Evolutionary conservation across 2,329 filamentous ascomycete species (phyloP).

Genomic region (Raffaelea arxii): DNA sequence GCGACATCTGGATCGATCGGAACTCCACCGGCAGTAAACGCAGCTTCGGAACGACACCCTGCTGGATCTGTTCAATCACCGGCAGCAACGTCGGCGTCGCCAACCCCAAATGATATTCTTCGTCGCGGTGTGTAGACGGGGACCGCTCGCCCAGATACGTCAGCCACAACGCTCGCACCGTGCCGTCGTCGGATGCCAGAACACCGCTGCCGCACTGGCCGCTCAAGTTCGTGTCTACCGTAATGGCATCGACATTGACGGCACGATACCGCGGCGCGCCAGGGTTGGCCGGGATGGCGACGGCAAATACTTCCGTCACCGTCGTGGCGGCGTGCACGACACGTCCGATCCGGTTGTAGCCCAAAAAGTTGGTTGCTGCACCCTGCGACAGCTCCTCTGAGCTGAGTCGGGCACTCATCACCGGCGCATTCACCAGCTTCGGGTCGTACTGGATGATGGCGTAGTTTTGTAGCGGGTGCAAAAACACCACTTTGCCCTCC

Average conservation of each 20-base stretch:
- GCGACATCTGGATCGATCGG: slow-evolving; percentile 90
- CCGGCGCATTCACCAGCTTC: slow-evolving; percentile 82
- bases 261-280: slow-evolving; percentile 87
- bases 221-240: slow-evolving; percentile 86
- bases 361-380: slow-evolving; percentile 89
- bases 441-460: slow-evolving; percentile 93
- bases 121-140: slow-evolving; percentile 69
- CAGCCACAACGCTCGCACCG: slow-evolving; percentile 90
- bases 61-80: slow-evolving; percentile 77
- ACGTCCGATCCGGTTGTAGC: slow-evolving; percentile 92
- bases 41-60: slow-evolving; percentile 67
- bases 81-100: slow-evolving; percentile 81
- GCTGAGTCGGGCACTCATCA: slow-evolving; percentile 79
- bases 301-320: slow-evolving; percentile 94
- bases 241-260: slow-evolving; percentile 93
- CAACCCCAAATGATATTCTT: slow-evolving; percentile 92
- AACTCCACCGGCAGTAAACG: slow-evolving; percentile 92
- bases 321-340: slow-evolving; percentile 90
- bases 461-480: slow-evolving; percentile 96
- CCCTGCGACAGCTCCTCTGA: slow-evolving; percentile 80
- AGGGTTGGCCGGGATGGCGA: slow-evolving; percentile 89
- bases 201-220: slow-evolving; percentile 92
- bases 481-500: slow-evolving; percentile 86
- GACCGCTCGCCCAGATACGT: slow-evolving; percentile 91
- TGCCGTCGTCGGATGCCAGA: slow-evolving; percentile 78